A percentile compares a stretch with the other conserved stretches of the same genome.
Conservation (phyloP, 257 asterid species). For the Primulina tabacum region DNA sequence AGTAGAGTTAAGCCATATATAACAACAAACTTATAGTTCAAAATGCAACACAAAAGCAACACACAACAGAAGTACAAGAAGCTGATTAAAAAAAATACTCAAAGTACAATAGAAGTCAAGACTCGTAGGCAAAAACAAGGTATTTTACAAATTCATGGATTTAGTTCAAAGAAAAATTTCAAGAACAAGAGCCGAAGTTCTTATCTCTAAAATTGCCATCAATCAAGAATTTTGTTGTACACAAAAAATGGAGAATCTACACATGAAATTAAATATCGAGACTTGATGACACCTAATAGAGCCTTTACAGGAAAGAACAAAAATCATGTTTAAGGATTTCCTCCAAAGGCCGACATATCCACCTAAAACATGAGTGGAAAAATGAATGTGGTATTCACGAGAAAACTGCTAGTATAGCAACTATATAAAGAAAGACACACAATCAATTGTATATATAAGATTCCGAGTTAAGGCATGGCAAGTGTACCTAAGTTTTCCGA, state of each 20-base stretch:
- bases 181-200: not conserved
- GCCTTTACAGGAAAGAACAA: not conserved
- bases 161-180: not conserved
- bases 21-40: not conserved
- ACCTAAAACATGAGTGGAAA: not conserved
- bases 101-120: not conserved
- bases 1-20: constrained; percentile 2
- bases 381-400: not conserved
- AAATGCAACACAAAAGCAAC: not conserved
- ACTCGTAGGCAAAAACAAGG: not conserved
- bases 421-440: not conserved
- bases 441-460: not conserved
- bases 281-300: not conserved
- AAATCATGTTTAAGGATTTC: not conserved
- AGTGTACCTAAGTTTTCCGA: constrained; percentile 78
- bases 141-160: too few relatives aligned
- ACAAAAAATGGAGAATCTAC: not conserved
- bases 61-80: not conserved
- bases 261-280: not conserved
- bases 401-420: not conserved
- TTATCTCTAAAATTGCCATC: not conserved
- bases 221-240: not conserved
- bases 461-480: not conserved
- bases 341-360: not conserved
- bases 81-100: not conserved